Base-by-base conservation (phyloP, 1,284 basidiomycete genomes). In the Pterula multifida region DNA sequence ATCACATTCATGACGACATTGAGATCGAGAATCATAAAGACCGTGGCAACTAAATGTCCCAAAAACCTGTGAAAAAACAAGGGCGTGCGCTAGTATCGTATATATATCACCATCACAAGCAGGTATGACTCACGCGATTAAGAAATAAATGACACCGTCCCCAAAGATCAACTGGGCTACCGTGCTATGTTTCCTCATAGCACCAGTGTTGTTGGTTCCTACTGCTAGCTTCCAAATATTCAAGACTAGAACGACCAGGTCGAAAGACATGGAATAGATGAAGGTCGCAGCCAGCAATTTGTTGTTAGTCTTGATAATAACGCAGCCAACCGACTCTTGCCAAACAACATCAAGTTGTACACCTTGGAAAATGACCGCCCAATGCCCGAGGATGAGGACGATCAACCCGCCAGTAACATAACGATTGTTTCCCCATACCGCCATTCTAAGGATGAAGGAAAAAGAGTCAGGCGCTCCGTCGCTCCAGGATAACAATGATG, bases 1-100 rank as follows among this genome's bases (percentile, higher is more conserved):
- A 85, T 80, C 57, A 85, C 73, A 17, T 72, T 78, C 65, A 67
- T 64, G 48, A 64, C 54, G 3, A 58, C 52, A 45, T 67, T 66
- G 17, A 67, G 42, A 45, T 63, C 45, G 21, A 66, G 26, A 12
- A 64, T 57, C 64, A 64, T 67, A 53, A 65, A 63, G 24, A 59
- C 47, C 4, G 63, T 65, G 3, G 65, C 65, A 48, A 66, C 3
- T n/a, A 64, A 13, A 22, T 67, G 66, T 23, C 57, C 63, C 55
- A 65, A 45, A 52, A 64, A 67, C 28, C 62, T 63, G 47, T 3
- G 17, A 19, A 1, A 11, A 13, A 19, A 15, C 26, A 53, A 22
- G 53, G 35, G 48, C 48, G 13, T 6, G 45, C 17, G 19, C 22
- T 42, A 6, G 24, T 22, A 25, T 17, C 6, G 26, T 47, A 32